A percentile compares a stretch with the other conserved stretches of the same genome.
Evolutionary conservation across 2,329 filamentous ascomycete species (phyloP).

Genomic region (Colletotrichum siamense): DNA sequence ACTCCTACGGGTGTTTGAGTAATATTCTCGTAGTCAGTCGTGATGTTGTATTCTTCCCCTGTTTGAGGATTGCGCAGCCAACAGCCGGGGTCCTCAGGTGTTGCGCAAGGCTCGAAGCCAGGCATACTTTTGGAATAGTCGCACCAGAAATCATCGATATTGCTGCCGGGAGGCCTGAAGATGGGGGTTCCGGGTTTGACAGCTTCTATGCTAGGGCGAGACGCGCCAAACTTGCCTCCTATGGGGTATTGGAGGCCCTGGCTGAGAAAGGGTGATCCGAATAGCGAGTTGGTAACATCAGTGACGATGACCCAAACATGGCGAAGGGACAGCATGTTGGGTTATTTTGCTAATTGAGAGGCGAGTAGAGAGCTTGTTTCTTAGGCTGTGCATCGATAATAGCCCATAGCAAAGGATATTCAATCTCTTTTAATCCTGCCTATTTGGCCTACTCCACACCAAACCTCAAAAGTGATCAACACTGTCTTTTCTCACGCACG

Average conservation of each 20-base stretch:
- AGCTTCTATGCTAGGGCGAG: fast-evolving
- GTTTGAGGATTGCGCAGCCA: too few relatives aligned
- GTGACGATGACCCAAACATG: background rate
- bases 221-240: background rate
- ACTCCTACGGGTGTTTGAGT: too few relatives aligned
- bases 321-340: background rate
- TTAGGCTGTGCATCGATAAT: background rate
- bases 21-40: too few relatives aligned
- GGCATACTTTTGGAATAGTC: background rate
- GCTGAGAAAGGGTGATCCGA: fast-evolving
- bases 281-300: background rate
- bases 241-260: fast-evolving
- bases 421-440: too few relatives aligned
- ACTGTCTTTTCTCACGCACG: too few relatives aligned
- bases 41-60: too few relatives aligned
- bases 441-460: too few relatives aligned
- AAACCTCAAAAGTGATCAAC: too few relatives aligned
- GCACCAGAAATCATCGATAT: background rate
- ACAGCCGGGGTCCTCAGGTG: background rate
- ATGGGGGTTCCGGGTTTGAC: background rate
- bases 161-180: background rate
- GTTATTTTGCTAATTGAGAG: background rate
- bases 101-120: background rate
- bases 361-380: background rate
- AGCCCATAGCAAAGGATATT: too few relatives aligned